A percentile compares a stretch with the other conserved stretches of the same genome.
These are phyloP conservation scores for Cairneyella variabilis DNA, from an alignment of 495 filamentous ascomycete genomes.

Conservation along the genomic window DNA sequence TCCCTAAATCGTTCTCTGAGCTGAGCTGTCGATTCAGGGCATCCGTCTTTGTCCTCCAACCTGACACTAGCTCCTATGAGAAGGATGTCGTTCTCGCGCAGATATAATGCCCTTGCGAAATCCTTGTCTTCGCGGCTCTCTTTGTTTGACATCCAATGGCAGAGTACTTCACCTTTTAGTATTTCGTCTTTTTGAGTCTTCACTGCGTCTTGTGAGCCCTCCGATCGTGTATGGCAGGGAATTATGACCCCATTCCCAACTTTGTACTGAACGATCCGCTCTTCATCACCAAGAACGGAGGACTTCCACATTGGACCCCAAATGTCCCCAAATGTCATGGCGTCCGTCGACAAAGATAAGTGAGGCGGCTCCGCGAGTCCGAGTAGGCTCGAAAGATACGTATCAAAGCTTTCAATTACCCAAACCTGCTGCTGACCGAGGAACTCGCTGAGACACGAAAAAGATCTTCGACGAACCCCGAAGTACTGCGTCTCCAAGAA, in stretches of 20 bases:
- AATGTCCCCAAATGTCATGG: conserved; percentile 15
- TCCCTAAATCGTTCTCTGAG: conserved; percentile 2
- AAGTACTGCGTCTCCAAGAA: conserved; percentile 4
- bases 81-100: conserved; percentile 4
- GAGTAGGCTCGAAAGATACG: background rate
- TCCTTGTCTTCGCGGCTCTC: background rate
- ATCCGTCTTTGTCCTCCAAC: background rate
- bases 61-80: conserved; percentile 10
- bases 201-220: background rate
- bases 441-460: conserved; percentile 11
- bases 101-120: background rate
- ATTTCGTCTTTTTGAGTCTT: too few relatives aligned
- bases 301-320: conserved; percentile 19
- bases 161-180: conserved; percentile 12
- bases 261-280: conserved; percentile 5
- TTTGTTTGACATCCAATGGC: conserved; percentile 14
- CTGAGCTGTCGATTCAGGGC: background rate
- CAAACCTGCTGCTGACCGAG: conserved; percentile 7
- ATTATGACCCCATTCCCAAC: conserved; percentile 16
- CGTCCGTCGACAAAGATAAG: conserved; percentile 11
- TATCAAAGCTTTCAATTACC: conserved; percentile 11
- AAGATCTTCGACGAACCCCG: conserved; percentile 9
- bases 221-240: background rate
- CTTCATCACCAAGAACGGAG: background rate
- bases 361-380: background rate